Evolutionary conservation across 768 basidiomycete species (phyloP).

Genomic region (Trametes meyenii): DNA sequence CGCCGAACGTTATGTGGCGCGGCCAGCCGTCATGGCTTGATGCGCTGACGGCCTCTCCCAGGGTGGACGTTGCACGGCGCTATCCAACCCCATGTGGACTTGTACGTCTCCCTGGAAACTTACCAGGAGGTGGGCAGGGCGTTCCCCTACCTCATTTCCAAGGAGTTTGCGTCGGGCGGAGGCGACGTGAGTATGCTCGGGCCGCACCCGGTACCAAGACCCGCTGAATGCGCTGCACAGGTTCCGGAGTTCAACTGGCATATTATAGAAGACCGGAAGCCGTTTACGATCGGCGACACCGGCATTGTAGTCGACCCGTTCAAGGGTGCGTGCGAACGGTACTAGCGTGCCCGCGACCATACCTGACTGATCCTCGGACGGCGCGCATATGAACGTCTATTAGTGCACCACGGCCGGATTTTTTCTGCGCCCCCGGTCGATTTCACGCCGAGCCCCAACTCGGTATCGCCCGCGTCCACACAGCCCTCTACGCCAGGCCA

Average conservation of each 20-base stretch:
- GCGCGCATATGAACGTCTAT: conserved; percentile 4
- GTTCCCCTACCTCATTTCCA: conserved; percentile 83
- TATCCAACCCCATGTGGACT: conserved; percentile 73
- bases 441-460: conserved; percentile 44
- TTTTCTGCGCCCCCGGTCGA: conserved; percentile 50
- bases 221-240: conserved; percentile 38
- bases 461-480: conserved; percentile 36
- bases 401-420: conserved; percentile 76
- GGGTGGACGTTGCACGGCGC: conserved; percentile 72
- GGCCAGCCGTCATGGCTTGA: not conserved
- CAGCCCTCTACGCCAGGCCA: conserved; percentile 30
- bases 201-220: not conserved
- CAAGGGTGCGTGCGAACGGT: conserved; percentile 44
- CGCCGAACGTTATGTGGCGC: not conserved
- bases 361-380: conserved; percentile 4
- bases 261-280: conserved; percentile 67
- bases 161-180: conserved; percentile 76
- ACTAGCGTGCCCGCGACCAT: not conserved
- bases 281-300: conserved; percentile 69
- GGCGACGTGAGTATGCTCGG: conserved; percentile 58
- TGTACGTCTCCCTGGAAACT: conserved; percentile 70
- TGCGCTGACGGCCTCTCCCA: conserved; percentile 31
- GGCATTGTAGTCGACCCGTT: conserved; percentile 69
- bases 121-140: conserved; percentile 65
- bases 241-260: conserved; percentile 86